phyloP scores from a whole-genome alignment of 768 basidiomycete species.

The Boletus huronensis region DNA sequence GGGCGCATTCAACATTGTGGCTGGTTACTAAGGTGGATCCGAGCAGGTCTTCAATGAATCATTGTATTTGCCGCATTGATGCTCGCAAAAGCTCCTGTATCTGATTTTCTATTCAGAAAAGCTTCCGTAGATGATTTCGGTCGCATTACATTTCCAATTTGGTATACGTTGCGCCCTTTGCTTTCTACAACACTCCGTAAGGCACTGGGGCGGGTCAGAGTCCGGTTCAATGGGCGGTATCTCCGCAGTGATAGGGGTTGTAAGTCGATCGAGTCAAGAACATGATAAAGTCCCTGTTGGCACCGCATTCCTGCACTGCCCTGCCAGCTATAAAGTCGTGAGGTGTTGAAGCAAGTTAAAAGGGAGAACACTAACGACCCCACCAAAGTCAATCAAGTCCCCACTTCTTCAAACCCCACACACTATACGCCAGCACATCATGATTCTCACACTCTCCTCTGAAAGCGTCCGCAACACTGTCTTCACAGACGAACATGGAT shows the following conservation, averaged over 20 bases:
- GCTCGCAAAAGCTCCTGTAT: too few species aligned
- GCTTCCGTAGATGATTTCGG: neutral
- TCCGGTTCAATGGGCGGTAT: too few species aligned
- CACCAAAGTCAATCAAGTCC: neutral
- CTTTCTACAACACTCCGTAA: neutral
- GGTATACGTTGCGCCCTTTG: neutral
- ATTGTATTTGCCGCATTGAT: too few species aligned
- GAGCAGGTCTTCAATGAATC: too few species aligned
- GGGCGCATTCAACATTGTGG: too few species aligned
- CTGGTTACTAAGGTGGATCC: too few species aligned
- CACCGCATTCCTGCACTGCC: neutral
- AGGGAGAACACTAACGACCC: neutral
- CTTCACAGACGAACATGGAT: conserved; percentile 27
- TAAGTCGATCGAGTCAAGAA: too few species aligned
- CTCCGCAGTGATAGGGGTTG: neutral
- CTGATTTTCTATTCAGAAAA: neutral
- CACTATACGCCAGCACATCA: conserved; percentile 1
- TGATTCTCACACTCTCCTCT: conserved; percentile 26
- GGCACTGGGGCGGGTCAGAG: too few species aligned
- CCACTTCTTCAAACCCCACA: neutral
- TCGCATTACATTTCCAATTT: neutral
- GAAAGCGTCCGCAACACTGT: conserved; percentile 26
- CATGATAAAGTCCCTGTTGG: neutral
- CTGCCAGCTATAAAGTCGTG: neutral
- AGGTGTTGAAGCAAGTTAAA: conserved; percentile 1